Evolutionary conservation across 2,329 filamentous ascomycete genomes (phyloP).

Genomic region (Fusarium liriodendri): DNA sequence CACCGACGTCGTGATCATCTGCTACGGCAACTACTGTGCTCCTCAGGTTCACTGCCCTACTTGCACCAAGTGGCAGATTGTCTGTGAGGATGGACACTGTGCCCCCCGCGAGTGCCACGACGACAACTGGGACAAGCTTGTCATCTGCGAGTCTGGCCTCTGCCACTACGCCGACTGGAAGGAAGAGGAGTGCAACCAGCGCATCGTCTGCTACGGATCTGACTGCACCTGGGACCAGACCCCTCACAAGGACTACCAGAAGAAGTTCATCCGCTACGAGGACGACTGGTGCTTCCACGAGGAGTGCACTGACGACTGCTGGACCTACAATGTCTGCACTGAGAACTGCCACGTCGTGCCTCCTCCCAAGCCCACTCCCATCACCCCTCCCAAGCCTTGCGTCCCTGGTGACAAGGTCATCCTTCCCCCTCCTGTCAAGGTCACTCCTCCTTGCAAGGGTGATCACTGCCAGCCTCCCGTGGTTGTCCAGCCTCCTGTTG

Average conservation of each 20-base stretch:
- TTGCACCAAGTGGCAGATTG: slow-evolving; percentile 43
- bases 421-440: slow-evolving; percentile 4
- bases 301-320: slow-evolving; percentile 47
- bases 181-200: slow-evolving; percentile 46
- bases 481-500: slow-evolving; percentile 2
- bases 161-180: slow-evolving; percentile 48
- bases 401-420: slow-evolving; percentile 8
- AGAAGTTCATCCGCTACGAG: slow-evolving; percentile 49
- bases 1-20: slow-evolving; percentile 40
- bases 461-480: neutral
- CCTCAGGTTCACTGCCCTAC: slow-evolving; percentile 44
- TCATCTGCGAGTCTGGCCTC: slow-evolving; percentile 47
- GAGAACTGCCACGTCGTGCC: slow-evolving; percentile 40
- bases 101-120: slow-evolving; percentile 41
- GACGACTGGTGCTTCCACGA: slow-evolving; percentile 46
- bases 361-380: slow-evolving; percentile 7
- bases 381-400: slow-evolving; percentile 13
- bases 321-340: slow-evolving; percentile 40
- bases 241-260: slow-evolving; percentile 43
- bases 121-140: slow-evolving; percentile 44
- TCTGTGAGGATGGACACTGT: slow-evolving; percentile 51
- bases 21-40: slow-evolving; percentile 46
- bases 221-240: slow-evolving; percentile 45
- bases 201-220: slow-evolving; percentile 49
- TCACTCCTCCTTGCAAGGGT: neutral